Conservation (phyloP, 257 asterid genomes). For the Salvia miltiorrhiza region DNA sequence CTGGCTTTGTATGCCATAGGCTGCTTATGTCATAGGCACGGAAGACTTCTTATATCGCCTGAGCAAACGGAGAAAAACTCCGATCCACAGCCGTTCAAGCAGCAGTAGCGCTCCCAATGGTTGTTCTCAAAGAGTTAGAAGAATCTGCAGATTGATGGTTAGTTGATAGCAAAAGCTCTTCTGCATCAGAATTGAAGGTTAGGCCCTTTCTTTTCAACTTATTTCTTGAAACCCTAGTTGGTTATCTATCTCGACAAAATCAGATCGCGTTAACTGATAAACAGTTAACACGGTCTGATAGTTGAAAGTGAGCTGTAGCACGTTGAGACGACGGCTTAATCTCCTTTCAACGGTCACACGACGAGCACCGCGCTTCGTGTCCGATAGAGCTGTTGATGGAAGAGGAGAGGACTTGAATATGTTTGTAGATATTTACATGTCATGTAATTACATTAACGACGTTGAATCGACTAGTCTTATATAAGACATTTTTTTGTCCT, state of each 20-base stretch:
- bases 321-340: background rate
- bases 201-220: background rate
- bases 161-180: conserved; percentile 26
- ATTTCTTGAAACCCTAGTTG: conserved; percentile 10
- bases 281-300: background rate
- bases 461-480: background rate
- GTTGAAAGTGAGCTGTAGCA: background rate
- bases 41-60: conserved; percentile 69
- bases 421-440: background rate
- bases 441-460: background rate
- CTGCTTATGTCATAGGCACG: conserved; percentile 68
- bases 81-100: conserved; percentile 15
- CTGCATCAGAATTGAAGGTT: conserved; percentile 2
- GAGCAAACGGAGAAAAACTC: conserved; percentile 41
- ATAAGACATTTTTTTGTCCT: background rate
- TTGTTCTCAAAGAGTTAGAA: conserved; percentile 21
- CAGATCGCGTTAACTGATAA: background rate
- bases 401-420: background rate
- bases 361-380: background rate
- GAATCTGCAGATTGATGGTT: conserved; percentile 35
- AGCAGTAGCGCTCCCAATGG: conserved; percentile 19
- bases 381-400: background rate
- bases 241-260: background rate
- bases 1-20: conserved; percentile 37
- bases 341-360: background rate